Evolutionary conservation across 2,329 filamentous ascomycete genomes (phyloP).

Genomic region (Cyphellophora attinorum): DNA sequence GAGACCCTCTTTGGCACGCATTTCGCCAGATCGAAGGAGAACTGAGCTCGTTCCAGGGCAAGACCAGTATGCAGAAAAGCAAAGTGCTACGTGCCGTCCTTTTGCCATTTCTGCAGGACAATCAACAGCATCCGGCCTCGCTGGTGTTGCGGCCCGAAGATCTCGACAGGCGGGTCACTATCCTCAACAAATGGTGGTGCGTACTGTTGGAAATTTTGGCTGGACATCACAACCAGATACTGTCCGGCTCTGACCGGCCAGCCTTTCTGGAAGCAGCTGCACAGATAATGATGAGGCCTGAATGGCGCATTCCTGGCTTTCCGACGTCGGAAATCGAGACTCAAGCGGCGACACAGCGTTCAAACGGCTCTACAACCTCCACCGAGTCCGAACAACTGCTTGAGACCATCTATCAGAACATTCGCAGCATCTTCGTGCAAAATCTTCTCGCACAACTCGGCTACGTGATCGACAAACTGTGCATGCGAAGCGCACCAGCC

Average conservation of each 20-base stretch:
- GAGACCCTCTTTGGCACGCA: slow-evolving; percentile 60
- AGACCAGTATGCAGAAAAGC: slow-evolving; percentile 64
- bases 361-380: slow-evolving; percentile 47
- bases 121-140: slow-evolving; percentile 59
- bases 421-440: slow-evolving; percentile 74
- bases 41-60: slow-evolving; percentile 54
- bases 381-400: slow-evolving; percentile 58
- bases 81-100: slow-evolving; percentile 63
- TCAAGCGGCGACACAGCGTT: neutral
- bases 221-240: slow-evolving; percentile 62
- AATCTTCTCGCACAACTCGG: slow-evolving; percentile 76
- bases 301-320: slow-evolving; percentile 70
- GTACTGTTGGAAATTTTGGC: slow-evolving; percentile 73
- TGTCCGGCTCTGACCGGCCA: slow-evolving; percentile 76
- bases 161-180: slow-evolving; percentile 66
- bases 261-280: slow-evolving; percentile 68
- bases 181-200: slow-evolving; percentile 87
- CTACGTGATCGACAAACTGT: slow-evolving; percentile 84
- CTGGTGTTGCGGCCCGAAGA: slow-evolving; percentile 64
- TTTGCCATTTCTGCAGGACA: slow-evolving; percentile 66
- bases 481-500: slow-evolving; percentile 60
- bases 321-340: slow-evolving; percentile 22
- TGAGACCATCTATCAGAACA: slow-evolving; percentile 75
- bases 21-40: slow-evolving; percentile 62
- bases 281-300: slow-evolving; percentile 75